Evolutionary conservation across 208 protist species (phyloP).

Genomic region (Trypanosoma grayi): DNA sequence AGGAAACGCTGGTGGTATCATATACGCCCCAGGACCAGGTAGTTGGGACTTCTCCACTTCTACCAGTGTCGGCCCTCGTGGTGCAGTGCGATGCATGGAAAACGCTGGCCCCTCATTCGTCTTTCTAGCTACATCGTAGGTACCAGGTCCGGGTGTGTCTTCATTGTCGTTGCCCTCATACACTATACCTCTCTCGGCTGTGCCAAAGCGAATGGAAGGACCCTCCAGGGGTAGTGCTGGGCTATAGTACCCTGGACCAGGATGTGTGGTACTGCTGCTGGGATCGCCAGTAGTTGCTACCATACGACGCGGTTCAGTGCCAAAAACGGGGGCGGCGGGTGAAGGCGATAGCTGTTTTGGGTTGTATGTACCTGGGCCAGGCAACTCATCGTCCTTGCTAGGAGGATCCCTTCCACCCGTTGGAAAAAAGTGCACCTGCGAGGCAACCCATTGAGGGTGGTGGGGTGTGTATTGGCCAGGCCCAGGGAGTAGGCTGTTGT

Average conservation of each 20-base stretch:
- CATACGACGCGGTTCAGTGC: slow-evolving; percentile 9
- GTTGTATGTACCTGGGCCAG: slow-evolving; percentile 23
- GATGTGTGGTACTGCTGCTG: background rate
- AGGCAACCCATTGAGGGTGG: slow-evolving; percentile 23
- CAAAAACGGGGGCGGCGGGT: slow-evolving; percentile 1
- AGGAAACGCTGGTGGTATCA: slow-evolving; percentile 22
- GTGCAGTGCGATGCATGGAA: slow-evolving; percentile 12
- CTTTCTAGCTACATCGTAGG: slow-evolving; percentile 21
- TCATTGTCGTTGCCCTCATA: background rate
- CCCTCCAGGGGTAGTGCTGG: background rate
- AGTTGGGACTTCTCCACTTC: slow-evolving; percentile 14
- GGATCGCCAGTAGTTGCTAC: background rate
- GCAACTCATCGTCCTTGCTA: background rate
- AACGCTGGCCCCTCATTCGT: slow-evolving; percentile 3
- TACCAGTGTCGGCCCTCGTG: slow-evolving; percentile 11
- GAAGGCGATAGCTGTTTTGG: slow-evolving; percentile 2
- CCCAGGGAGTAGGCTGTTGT: slow-evolving; percentile 8
- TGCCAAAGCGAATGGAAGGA: slow-evolving; percentile 15
- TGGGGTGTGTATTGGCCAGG: slow-evolving; percentile 25
- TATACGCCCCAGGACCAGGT: slow-evolving; percentile 26
- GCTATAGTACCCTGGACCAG: slow-evolving; percentile 23
- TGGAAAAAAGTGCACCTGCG: slow-evolving; percentile 24
- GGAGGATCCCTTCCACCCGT: background rate
- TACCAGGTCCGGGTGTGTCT: slow-evolving; percentile 28
- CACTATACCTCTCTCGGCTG: slow-evolving; percentile 8